Evolutionary conservation across 257 asterid genomes (phyloP).

Genomic region (Solanum ahanhuiri): DNA sequence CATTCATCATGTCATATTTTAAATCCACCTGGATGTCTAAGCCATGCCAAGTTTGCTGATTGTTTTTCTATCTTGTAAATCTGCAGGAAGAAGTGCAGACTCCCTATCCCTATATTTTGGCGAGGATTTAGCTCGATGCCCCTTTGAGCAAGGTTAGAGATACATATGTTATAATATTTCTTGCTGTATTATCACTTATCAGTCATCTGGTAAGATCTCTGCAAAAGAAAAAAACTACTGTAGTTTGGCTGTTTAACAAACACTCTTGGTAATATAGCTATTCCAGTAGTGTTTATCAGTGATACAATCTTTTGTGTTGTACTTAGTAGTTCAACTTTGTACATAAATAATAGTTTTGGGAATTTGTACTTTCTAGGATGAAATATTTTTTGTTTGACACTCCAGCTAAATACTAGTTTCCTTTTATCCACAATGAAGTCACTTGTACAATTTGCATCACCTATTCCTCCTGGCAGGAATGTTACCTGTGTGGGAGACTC

Average conservation of each 20-base stretch:
- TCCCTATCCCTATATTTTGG: constrained; percentile 85
- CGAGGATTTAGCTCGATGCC: constrained; percentile 95
- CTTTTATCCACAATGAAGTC: too few species aligned
- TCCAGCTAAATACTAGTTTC: too few species aligned
- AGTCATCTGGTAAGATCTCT: neutral
- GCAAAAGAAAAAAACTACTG: neutral
- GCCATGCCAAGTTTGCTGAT: neutral
- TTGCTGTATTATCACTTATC: neutral
- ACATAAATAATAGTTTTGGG: too few species aligned
- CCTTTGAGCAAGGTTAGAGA: constrained; percentile 84
- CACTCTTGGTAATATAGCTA: neutral
- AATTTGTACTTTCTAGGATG: too few species aligned
- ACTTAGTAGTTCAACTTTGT: too few species aligned
- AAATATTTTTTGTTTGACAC: too few species aligned
- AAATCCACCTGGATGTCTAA: neutral
- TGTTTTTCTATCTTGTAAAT: neutral
- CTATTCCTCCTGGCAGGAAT: too few species aligned
- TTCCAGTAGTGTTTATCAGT: neutral
- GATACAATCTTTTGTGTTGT: neutral
- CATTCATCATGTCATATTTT: neutral
- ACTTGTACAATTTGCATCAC: too few species aligned
- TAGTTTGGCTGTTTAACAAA: neutral
- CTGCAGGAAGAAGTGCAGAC: constrained; percentile 90
- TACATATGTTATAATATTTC: neutral
- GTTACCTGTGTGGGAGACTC: too few species aligned